Conservation (phyloP, 106 monocot species). For the Apostasia ramifera region DNA sequence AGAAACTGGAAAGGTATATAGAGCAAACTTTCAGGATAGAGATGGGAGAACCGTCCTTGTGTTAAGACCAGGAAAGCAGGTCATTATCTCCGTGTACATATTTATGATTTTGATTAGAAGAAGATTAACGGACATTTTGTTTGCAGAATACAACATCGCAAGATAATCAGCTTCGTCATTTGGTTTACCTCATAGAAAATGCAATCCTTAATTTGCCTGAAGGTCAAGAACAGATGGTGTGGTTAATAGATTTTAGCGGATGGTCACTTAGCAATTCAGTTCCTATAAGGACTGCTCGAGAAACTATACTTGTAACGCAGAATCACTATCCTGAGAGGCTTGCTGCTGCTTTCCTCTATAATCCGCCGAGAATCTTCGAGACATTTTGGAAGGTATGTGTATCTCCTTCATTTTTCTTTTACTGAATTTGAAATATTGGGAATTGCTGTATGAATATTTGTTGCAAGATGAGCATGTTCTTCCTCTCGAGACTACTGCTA, state of each 20-base stretch:
- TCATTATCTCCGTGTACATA: conserved; percentile 2
- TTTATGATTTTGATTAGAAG: neutral
- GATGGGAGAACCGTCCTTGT: conserved; percentile 73
- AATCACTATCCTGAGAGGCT: conserved; percentile 71
- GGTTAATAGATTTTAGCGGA: conserved; percentile 81
- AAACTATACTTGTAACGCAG: conserved; percentile 55
- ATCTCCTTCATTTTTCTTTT: neutral
- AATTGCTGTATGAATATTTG: neutral
- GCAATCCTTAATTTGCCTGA: conserved; percentile 67
- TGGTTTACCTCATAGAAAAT: conserved; percentile 80
- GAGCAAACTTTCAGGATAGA: conserved; percentile 64
- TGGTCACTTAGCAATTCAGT: conserved; percentile 68
- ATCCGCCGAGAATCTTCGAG: conserved; percentile 65
- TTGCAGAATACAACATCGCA: conserved; percentile 69
- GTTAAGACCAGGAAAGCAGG: conserved; percentile 73
- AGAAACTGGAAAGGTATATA: conserved; percentile 80
- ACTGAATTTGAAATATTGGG: neutral
- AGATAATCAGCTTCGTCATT: conserved; percentile 67
- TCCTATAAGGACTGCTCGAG: conserved; percentile 62
- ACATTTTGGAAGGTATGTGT: conserved; percentile 53
- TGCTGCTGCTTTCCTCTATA: conserved; percentile 35
- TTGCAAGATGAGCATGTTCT: neutral
- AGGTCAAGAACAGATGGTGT: conserved; percentile 89
- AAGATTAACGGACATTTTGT: neutral
- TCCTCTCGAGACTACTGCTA: neutral